Base-by-base conservation (phyloP, 2,329 filamentous ascomycete genomes). In the Diaporthe citriasiana region DNA sequence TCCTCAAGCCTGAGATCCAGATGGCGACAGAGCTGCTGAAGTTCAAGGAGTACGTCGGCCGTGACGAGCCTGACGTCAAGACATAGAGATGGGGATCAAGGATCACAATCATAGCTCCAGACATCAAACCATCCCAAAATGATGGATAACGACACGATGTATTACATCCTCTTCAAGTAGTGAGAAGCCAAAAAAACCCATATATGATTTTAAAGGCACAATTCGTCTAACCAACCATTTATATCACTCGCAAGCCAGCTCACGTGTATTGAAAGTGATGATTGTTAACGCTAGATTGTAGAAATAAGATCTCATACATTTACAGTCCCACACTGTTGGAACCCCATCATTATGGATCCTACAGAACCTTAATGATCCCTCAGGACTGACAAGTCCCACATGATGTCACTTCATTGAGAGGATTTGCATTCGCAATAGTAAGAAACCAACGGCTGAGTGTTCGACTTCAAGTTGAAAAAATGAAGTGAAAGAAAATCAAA, bases 21-120 rank as follows among this genome's bases (percentile, higher is more conserved):
- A 90, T 98, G 79, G 94, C 96, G 30, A 93, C 95, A 3, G 90
- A 93, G 71, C 87, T 99, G 74, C 89, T 99, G 82, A 95, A 96
- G 88, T 93, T 99, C 84, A 94, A 98, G 88, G 94, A 98, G 88
- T 95, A 93, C 82, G 91, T 98, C 79, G 95, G 95, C 82, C 93
- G 95, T 76, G 95, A 95, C 79, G 93, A 98, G 87, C 97, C 97
- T 47, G 95, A 98, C 85, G 97, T 99, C 80, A 97, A 95, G 92
- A 99, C 96, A 75, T 98, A 92, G 56, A 27, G 47, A 25, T 22
- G 42, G 30, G 9, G 35, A 42, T 30, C 27, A 25, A 40, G 25
- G 13, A 56, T n/a, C 63, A 40, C 19, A 38, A 22, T 22, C 13
- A 30, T 71, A 56, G 71, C 45, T 42, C 35, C 71, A 33, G 45